A percentile compares a stretch with the other conserved stretches of the same genome.
Conservation (phyloP, 352 stramenopile genomes). For the Phytophthora cactorum region DNA sequence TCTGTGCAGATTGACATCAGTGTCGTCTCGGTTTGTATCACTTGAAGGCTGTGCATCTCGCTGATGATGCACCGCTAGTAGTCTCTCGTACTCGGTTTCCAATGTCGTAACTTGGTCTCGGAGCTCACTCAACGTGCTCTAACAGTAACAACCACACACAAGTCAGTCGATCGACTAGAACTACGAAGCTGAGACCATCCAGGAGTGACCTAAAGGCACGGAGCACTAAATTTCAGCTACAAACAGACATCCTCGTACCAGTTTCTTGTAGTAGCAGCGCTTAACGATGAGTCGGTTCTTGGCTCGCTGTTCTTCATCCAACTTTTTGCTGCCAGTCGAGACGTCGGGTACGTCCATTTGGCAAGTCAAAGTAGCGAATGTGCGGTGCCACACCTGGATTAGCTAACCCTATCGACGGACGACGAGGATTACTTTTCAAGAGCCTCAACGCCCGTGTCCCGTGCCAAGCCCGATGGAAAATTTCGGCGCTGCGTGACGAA, state of each 20-base stretch:
- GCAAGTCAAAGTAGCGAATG: constrained; percentile 17
- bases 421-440: constrained; percentile 26
- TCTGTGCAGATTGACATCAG: constrained; percentile 6
- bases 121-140: constrained; percentile 66
- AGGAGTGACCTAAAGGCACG: background rate
- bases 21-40: background rate
- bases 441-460: constrained; percentile 12
- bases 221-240: background rate
- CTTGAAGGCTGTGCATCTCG: constrained; percentile 35
- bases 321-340: constrained; percentile 11
- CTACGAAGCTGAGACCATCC: background rate
- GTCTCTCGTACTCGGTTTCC: constrained; percentile 48
- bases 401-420: constrained; percentile 27
- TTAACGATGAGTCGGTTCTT: constrained; percentile 73
- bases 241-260: constrained; percentile 40
- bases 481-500: constrained; percentile 16
- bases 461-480: constrained; percentile 27
- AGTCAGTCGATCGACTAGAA: constrained; percentile 8
- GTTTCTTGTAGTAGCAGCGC: constrained; percentile 77
- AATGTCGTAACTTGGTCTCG: constrained; percentile 46
- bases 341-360: constrained; percentile 22
- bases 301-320: constrained; percentile 44
- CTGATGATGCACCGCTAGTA: constrained; percentile 40
- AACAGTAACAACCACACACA: background rate
- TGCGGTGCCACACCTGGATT: constrained; percentile 20